Evolutionary conservation across 2,329 filamentous ascomycete genomes (phyloP).

Genomic region (Trichoderma lentiforme): DNA sequence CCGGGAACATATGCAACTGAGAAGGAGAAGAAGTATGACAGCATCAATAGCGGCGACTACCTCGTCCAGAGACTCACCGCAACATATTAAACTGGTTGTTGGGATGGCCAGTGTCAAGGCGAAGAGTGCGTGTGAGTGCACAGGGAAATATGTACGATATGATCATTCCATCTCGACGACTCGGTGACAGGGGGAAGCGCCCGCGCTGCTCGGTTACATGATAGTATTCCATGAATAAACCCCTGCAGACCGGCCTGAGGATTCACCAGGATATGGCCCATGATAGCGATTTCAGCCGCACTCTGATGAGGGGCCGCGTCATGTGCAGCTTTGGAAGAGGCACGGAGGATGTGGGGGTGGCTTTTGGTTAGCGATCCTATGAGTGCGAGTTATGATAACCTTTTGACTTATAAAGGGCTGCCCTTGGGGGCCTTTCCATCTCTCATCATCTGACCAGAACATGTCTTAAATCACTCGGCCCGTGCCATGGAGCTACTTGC

Average conservation of each 20-base stretch:
- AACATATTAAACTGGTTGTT: slow-evolving; percentile 50
- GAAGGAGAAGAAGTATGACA: slow-evolving; percentile 72
- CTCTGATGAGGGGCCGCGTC: neutral
- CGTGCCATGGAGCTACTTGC: neutral
- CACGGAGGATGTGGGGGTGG: slow-evolving; percentile 8
- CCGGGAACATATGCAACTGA: slow-evolving; percentile 68
- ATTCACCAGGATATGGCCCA: neutral
- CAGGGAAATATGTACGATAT: neutral
- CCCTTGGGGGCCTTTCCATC: neutral
- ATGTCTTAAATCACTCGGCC: neutral
- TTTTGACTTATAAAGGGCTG: neutral
- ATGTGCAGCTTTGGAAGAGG: slow-evolving; percentile 5
- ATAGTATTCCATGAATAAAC: neutral
- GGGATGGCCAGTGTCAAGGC: neutral
- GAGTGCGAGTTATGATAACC: neutral
- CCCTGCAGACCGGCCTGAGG: neutral
- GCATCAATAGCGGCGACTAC: slow-evolving; percentile 77
- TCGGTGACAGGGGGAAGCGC: neutral
- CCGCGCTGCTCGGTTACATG: neutral
- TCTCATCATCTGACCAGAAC: neutral
- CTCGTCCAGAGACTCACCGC: slow-evolving; percentile 72
- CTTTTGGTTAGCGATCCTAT: slow-evolving; percentile 1
- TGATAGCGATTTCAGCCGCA: neutral
- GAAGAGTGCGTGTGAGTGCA: neutral
- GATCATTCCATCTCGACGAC: neutral